Conservation (phyloP, 768 basidiomycete genomes). For the Hydnomerulius pinastri region DNA sequence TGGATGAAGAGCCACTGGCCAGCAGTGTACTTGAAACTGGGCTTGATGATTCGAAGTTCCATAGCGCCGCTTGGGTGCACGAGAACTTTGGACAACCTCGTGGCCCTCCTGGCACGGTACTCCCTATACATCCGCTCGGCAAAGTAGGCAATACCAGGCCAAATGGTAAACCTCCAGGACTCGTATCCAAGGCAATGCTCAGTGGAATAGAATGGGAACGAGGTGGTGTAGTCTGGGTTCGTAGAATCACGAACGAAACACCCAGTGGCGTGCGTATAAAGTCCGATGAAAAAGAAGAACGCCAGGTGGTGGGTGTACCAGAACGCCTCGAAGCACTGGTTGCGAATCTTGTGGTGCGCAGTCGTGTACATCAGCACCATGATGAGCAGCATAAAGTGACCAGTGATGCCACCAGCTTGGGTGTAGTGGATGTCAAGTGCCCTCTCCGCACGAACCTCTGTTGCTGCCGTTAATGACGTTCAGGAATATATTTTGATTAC, state of each 20-base stretch:
- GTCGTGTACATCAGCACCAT: constrained; percentile 94
- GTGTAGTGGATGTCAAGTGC: constrained; percentile 88
- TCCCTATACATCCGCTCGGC: constrained; percentile 85
- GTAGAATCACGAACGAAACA: constrained; percentile 92
- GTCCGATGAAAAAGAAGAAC: constrained; percentile 90
- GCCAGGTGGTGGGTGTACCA: constrained; percentile 97
- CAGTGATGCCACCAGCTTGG: constrained; percentile 89
- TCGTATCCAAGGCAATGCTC: constrained; percentile 90
- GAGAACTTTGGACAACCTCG: constrained; percentile 81
- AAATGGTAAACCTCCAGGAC: constrained; percentile 90
- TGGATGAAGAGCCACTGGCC: constrained; percentile 93
- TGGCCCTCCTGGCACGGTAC: constrained; percentile 75
- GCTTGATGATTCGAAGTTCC: constrained; percentile 91
- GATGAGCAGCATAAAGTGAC: constrained; percentile 93
- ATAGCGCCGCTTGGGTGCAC: constrained; percentile 91
- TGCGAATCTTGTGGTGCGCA: constrained; percentile 84
- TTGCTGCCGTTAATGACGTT: neutral
- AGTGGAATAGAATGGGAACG: constrained; percentile 88
- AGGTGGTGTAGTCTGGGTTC: constrained; percentile 63
- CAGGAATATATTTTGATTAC: constrained; percentile 27
- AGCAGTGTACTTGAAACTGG: constrained; percentile 87
- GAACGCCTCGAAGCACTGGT: constrained; percentile 92
- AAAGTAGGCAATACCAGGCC: constrained; percentile 90
- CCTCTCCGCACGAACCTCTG: constrained; percentile 77
- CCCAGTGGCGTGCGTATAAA: constrained; percentile 89